These are phyloP conservation scores for Backusella circina DNA, from an alignment of 192 early-diverging fungal species.

Conservation along the genomic window DNA sequence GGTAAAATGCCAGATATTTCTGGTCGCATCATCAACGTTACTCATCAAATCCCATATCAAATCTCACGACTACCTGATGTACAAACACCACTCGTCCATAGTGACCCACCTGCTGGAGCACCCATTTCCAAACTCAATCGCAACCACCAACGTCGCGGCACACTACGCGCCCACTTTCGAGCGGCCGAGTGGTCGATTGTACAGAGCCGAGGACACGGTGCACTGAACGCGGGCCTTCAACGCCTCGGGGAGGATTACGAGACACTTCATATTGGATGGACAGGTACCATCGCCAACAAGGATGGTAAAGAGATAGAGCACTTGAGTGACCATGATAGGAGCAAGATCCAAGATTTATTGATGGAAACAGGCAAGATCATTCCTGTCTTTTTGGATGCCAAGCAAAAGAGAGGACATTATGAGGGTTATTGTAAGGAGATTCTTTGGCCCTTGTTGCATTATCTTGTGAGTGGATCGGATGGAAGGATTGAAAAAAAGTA, in stretches of 20 bases:
- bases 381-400: conserved; percentile 78
- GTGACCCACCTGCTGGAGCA: not conserved
- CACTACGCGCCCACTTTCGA: conserved; percentile 3
- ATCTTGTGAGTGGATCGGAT: conserved; percentile 70
- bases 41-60: conserved; percentile 32
- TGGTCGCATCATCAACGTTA: conserved; percentile 30
- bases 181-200: conserved; percentile 20
- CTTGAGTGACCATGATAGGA: conserved; percentile 56
- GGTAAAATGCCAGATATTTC: conserved; percentile 15
- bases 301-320: conserved; percentile 44
- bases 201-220: conserved; percentile 76
- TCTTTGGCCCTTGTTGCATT: conserved; percentile 95
- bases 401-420: conserved; percentile 76
- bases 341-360: conserved; percentile 53
- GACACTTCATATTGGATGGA: conserved; percentile 74
- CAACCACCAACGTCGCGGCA: conserved; percentile 1
- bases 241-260: conserved; percentile 59
- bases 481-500: conserved; percentile 59
- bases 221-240: conserved; percentile 81
- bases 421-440: conserved; percentile 97
- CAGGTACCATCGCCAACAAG: conserved; percentile 58
- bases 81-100: not conserved
- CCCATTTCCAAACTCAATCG: conserved; percentile 15
- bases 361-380: conserved; percentile 57
- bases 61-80: conserved; percentile 1